Evolutionary conservation across 2,329 filamentous ascomycete genomes (phyloP), one percentile per base, ranked within the genome.

Genomic region (Botrytis paeoniae): DNA sequence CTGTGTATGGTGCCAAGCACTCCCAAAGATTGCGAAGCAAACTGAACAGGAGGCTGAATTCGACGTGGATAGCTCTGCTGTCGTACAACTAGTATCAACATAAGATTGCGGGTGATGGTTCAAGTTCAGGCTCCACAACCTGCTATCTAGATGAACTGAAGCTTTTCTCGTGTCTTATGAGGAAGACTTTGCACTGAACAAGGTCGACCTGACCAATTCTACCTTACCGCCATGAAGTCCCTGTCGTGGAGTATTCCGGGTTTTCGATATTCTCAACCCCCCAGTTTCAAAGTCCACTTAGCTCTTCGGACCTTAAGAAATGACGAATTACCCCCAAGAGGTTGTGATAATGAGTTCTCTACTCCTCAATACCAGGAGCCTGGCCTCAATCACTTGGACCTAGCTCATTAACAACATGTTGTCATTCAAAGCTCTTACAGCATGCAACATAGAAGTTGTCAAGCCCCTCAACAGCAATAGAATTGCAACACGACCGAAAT

Each of bases 61-160:
- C 20, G 12, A 35, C 18, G 18, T 61, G 35, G 22, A 2, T 39
- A 89, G 89, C 70, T 92, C 92, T 43, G 87, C 92, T 68, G 88
- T 89, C 76, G 91, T 94, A 75, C 93, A 95, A 81, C 88, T 92
- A 29, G 89, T 90, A 22, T 89, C 90, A 72, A 89, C 4, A 48
- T 3, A 48, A 25, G 9, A 10, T 25, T 4, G 25, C 20, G 5
- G 9, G 22, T 12, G 20, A 3, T 25, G 9, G 22, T 3, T 25
- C 8, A 25, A 48, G 10, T 48, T 5, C 45, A 25, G 20, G 45
- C 22, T 25, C 22, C 18, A 48, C 8, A 25, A 22, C 10, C 4
- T 51, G 48, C 48, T n/a, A 22, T 51, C 48, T n/a, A n/a, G 48
- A 51, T n/a, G 48, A 51, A 51, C 22, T 51, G n/a, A 14, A 3